Conservation (phyloP, 352 stramenopile genomes). For the Phytopythium litorale region DNA sequence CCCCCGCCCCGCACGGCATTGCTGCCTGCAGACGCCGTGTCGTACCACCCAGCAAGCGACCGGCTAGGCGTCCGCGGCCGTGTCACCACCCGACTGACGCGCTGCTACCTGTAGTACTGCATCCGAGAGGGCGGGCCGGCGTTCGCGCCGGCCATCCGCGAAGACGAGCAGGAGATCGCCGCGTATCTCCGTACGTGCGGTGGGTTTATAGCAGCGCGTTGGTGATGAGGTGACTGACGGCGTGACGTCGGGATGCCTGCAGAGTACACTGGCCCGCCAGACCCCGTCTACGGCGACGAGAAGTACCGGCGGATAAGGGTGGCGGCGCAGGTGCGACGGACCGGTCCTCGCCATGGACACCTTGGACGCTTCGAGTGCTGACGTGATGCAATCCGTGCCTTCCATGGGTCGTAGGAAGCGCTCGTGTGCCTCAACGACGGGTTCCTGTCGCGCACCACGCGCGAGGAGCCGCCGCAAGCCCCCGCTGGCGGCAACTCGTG, state of each 20-base stretch:
- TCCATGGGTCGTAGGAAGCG: constrained; percentile 37
- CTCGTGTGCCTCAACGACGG: constrained; percentile 77
- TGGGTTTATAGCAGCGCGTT: not conserved
- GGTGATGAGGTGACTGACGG: constrained; percentile 4
- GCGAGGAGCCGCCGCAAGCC: constrained; percentile 16
- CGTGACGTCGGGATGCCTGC: constrained; percentile 8
- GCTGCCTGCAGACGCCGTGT: no score
- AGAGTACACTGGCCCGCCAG: constrained; percentile 75
- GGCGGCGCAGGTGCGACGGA: constrained; percentile 44
- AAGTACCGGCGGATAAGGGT: constrained; percentile 83
- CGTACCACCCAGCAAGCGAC: no score
- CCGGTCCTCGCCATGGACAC: not conserved
- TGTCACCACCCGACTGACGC: constrained; percentile 2
- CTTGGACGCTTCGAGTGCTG: not conserved
- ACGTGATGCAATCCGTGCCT: not conserved
- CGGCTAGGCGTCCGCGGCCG: not conserved
- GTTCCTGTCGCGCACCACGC: constrained; percentile 48
- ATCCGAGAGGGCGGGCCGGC: constrained; percentile 61
- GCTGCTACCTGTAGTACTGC: constrained; percentile 48
- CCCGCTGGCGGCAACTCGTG: constrained; percentile 8
- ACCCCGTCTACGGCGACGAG: constrained; percentile 79
- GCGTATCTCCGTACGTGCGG: constrained; percentile 63
- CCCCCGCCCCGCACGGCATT: not conserved
- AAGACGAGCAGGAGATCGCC: constrained; percentile 67
- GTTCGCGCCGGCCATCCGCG: constrained; percentile 55